Conservation (phyloP, 2,329 filamentous ascomycete species). For the Aspergillus flavus region DNA sequence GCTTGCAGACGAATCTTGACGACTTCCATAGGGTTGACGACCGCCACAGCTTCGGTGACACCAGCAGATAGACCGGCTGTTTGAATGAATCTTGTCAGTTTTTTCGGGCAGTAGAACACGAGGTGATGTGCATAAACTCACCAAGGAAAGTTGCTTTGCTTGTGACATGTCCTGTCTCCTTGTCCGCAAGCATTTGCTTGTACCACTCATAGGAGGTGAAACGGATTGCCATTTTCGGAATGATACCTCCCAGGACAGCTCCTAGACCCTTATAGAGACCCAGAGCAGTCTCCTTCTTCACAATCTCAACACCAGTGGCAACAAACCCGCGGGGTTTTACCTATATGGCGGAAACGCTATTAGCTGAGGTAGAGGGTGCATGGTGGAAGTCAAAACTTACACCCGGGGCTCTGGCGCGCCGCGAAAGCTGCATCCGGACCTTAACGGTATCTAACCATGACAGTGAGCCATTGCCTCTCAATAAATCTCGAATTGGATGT, state of each 20-base stretch:
- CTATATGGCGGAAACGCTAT: constrained; percentile 34
- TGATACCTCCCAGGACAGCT: constrained; percentile 91
- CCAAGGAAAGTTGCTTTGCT: constrained; percentile 73
- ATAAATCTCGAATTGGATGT: not conserved
- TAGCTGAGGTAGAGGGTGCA: constrained; percentile 10
- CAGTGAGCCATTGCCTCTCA: constrained; percentile 25
- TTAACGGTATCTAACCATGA: constrained; percentile 80
- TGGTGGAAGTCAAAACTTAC: constrained; percentile 47
- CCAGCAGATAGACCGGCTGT: constrained; percentile 85
- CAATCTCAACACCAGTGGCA: constrained; percentile 80
- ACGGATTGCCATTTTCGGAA: constrained; percentile 98
- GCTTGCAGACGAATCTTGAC: constrained; percentile 98
- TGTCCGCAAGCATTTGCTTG: constrained; percentile 77
- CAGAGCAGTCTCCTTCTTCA: constrained; percentile 85
- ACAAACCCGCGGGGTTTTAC: constrained; percentile 83
- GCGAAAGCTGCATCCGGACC: constrained; percentile 98
- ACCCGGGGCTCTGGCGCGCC: constrained; percentile 78
- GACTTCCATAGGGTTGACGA: constrained; percentile 98
- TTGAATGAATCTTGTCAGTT: constrained; percentile 12
- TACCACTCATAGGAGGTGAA: constrained; percentile 98
- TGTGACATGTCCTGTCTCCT: constrained; percentile 66
- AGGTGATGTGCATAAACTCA: constrained; percentile 40
- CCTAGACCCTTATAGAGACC: constrained; percentile 98
- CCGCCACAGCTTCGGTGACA: constrained; percentile 92
- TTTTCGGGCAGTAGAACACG: not conserved